Evolutionary conservation across 2,329 filamentous ascomycete genomes (phyloP), one percentile per base, ranked within the genome.

Genomic region (Colletotrichum abscissum): DNA sequence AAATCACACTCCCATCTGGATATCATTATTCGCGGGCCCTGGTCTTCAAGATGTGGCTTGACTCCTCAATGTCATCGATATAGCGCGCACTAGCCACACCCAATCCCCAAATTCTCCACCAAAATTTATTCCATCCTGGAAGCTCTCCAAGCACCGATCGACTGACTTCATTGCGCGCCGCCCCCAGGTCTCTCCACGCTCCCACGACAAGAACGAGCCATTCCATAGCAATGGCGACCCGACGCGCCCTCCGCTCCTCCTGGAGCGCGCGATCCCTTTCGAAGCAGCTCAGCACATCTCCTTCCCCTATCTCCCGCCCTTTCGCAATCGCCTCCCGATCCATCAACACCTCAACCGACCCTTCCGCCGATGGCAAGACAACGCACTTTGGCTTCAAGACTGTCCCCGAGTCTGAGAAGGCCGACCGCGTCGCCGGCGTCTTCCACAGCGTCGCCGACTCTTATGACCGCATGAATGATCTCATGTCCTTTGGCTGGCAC

Each of bases 381-480:
- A 98, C 95, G 63, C 95, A 98, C 85, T 98, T 98, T 82, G 95
- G 95, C 64, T 98, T 95, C 82, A 90, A 95, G 84, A 96, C 94
- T 55, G 89, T 98, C 54, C 91, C 93, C 19, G 94, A 97, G 81
- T 87, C 91, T 11, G 88, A 97, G 82, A 98, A 98, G 84, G 86
- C 85, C 57, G 79, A 87, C 76, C 82, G 86, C 88, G 95, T 98
- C 54, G 93, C 93, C 73, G 91, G 90, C 55, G 97, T 99, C 72
- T 99, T 99, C 86, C 96, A 94, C 83, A 98, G 93, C 77, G 97
- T 99, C 54, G 97, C 97, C 77, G 92, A 94, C 75, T 95, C 93
- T 22, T 99, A 99, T 85, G 97, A 99, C 84, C 93, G 92, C 75
- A 99, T 99, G 97, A 99, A 99, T 86, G 97, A 99, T 83, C 89